These are phyloP conservation scores for Podila epicladia DNA, from an alignment of 192 early-diverging fungal genomes.

Conservation along the genomic window DNA sequence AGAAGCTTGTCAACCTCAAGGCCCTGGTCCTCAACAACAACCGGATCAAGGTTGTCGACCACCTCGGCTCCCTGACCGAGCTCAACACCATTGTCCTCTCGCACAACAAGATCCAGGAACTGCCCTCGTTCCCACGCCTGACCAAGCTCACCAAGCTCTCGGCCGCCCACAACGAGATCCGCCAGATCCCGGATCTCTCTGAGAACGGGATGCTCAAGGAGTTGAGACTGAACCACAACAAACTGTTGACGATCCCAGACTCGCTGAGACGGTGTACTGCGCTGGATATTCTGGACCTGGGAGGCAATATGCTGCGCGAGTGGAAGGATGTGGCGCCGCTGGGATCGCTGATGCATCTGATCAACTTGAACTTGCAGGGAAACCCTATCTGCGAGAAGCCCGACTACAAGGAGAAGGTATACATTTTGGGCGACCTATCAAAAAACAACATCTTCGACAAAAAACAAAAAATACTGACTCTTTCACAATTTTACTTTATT, in stretches of 20 bases:
- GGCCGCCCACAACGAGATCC: slow-evolving; percentile 76
- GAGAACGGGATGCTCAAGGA: slow-evolving; percentile 70
- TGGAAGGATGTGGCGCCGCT: slow-evolving; percentile 70
- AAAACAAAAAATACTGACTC: not conserved
- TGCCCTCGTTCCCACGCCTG: slow-evolving; percentile 65
- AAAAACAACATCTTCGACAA: not conserved
- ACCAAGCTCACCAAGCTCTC: slow-evolving; percentile 80
- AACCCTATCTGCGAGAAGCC: slow-evolving; percentile 65
- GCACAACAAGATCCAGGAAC: slow-evolving; percentile 72
- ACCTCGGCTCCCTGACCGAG: slow-evolving; percentile 63
- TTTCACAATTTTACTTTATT: not conserved
- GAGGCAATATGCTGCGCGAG: slow-evolving; percentile 69
- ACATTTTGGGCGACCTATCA: not conserved
- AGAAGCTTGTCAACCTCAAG: slow-evolving; percentile 69
- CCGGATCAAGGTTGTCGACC: slow-evolving; percentile 70
- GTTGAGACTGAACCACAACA: slow-evolving; percentile 81
- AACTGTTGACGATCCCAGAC: slow-evolving; percentile 68
- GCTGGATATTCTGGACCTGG: slow-evolving; percentile 80
- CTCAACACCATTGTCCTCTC: slow-evolving; percentile 86
- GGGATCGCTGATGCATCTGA: slow-evolving; percentile 58
- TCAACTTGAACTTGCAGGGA: slow-evolving; percentile 78
- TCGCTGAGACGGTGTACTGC: slow-evolving; percentile 58
- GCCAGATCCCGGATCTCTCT: slow-evolving; percentile 73
- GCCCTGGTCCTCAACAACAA: slow-evolving; percentile 87
- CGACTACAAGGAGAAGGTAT: slow-evolving; percentile 66